Percentiles rank a stretch among this genome's conserved stretches.
phyloP scores from a whole-genome alignment of 768 basidiomycete species.

The Boletus rex-veris region DNA sequence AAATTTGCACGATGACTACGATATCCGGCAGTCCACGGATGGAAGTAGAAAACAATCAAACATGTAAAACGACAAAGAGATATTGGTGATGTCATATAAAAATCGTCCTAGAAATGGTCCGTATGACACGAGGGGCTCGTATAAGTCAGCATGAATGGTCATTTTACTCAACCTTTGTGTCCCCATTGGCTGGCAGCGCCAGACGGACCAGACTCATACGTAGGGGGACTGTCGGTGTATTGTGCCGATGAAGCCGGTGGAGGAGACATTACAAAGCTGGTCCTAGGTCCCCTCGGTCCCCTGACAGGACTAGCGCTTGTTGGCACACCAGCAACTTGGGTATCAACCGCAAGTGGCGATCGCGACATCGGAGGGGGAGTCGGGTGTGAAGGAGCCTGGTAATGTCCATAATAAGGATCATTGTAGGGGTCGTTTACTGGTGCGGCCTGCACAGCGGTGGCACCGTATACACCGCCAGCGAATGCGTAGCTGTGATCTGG shows the following conservation, averaged over 20 bases:
- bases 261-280: constrained; percentile 22
- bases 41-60: neutral
- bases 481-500: constrained; percentile 54
- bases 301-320: constrained; percentile 38
- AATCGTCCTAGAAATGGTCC: constrained; percentile 16
- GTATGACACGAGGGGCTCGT: constrained; percentile 2
- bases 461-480: constrained; percentile 55
- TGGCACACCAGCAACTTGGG: constrained; percentile 26
- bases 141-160: neutral
- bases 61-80: constrained; percentile 20
- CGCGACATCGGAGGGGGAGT: constrained; percentile 32
- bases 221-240: constrained; percentile 59
- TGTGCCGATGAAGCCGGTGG: constrained; percentile 9
- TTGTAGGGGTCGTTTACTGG: constrained; percentile 29
- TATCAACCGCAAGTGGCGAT: constrained; percentile 41
- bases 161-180: constrained; percentile 29
- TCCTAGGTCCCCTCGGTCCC: constrained; percentile 40
- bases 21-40: neutral
- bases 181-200: constrained; percentile 51
- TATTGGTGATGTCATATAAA: constrained; percentile 20
- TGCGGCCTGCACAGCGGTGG: constrained; percentile 42
- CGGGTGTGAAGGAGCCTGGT: constrained; percentile 14
- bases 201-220: constrained; percentile 52
- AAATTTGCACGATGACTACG: neutral
- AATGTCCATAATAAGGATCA: constrained; percentile 29